These are phyloP conservation scores for Moricandia moricandioides DNA, from an alignment of 345 rosid genomes.

Conservation along the genomic window DNA sequence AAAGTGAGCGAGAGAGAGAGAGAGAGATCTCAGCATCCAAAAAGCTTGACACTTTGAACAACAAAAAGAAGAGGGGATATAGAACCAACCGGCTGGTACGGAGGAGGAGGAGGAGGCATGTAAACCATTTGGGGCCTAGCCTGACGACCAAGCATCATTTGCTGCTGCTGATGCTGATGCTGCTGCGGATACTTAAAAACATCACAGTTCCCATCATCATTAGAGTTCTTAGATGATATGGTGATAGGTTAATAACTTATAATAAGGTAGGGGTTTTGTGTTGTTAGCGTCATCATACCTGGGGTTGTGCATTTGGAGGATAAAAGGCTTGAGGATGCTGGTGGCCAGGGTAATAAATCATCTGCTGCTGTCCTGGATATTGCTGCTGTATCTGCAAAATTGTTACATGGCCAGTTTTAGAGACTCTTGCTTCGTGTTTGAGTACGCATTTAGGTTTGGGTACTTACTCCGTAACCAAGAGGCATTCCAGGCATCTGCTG, in stretches of 20 bases:
- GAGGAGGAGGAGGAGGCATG: constrained; percentile 44
- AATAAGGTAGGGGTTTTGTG: neutral
- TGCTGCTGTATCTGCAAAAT: constrained; percentile 62
- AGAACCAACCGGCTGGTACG: constrained; percentile 65
- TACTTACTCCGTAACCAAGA: constrained; percentile 74
- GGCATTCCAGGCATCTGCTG: constrained; percentile 55
- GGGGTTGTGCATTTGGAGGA: constrained; percentile 68
- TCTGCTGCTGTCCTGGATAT: constrained; percentile 65
- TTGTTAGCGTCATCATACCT: constrained; percentile 41
- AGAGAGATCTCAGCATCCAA: constrained; percentile 13
- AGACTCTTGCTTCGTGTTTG: neutral
- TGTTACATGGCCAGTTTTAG: neutral
- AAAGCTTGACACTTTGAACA: neutral
- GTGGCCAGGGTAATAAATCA: constrained; percentile 45
- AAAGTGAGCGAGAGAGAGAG: neutral
- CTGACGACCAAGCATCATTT: constrained; percentile 56
- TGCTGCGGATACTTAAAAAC: constrained; percentile 44
- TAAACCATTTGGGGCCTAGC: constrained; percentile 6
- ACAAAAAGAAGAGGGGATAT: neutral
- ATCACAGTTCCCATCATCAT: constrained; percentile 10
- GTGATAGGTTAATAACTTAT: too few relatives aligned
- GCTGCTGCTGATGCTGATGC: constrained; percentile 65
- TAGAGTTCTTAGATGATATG: too few relatives aligned
- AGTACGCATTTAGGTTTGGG: neutral
- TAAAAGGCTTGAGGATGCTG: constrained; percentile 56